Base-by-base conservation (phyloP, 306 rosid species). In the Inga laurina region DNA sequence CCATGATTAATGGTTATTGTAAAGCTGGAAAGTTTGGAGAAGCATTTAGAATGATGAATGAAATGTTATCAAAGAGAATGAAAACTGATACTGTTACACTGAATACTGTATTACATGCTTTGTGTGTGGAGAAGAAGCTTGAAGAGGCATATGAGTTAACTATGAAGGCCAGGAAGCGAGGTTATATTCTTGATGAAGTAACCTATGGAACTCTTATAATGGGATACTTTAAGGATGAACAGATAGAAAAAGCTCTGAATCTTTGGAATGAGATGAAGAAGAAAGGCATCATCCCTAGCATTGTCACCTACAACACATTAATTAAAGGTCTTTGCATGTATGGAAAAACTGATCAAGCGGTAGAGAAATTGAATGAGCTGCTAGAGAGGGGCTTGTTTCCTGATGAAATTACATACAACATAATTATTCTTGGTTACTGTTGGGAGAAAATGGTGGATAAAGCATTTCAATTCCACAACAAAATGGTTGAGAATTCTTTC, bases 251-350 rank as follows among this genome's bases (percentile, higher is more conserved):
- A 85, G 98, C 96, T 16, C 77, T 93, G 74, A 84, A 88, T 85
- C 90, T 95, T 68, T 95, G 99, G 98, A 87, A 90, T 79, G 92
- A 86, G 87, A 90, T 95, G 97, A 91, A 91, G 81, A 83, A 86
- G 76, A 92, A 86, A 80, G 89, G 92, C n/a, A 82, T 90, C 67
- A 70, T 85, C 84, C 93, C 98, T 68, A 90, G 90, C 81, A 70
- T 88, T 70, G 83, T 88, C 82, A 92, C 93, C 62, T 95, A 93
- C 82, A 95, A 93, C 87, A 76, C 89, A 79, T 48, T 95, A 74
- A 93, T 95, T 70, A 87, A 86, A 80, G 98, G 98, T 39, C 77
- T 93, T 37, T 95, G 97, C 87, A 88, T 80, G 59, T 85, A 83
- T 81, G 82, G 90, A 34, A 93, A 93, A 92, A 88, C 90, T 67